Percentiles rank a stretch among this genome's conserved stretches.
phyloP scores from a whole-genome alignment of 1,284 basidiomycete species.

The Cutaneotrichosporon cavernicola region DNA sequence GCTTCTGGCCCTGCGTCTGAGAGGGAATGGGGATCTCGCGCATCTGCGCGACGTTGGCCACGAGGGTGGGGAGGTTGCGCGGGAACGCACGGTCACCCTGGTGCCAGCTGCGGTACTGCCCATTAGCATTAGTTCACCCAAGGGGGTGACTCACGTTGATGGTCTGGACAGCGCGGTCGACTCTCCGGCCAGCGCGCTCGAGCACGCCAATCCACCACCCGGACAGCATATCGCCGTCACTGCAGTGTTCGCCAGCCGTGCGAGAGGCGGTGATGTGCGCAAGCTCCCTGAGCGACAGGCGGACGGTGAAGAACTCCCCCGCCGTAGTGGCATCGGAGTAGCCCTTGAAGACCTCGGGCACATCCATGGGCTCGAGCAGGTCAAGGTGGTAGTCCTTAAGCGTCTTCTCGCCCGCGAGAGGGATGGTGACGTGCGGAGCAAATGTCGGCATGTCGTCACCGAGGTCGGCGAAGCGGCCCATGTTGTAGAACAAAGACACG shows the following conservation, averaged over 20 bases:
- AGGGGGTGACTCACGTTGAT: constrained; percentile 28
- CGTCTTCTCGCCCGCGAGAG: constrained; percentile 16
- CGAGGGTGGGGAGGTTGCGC: constrained; percentile 26
- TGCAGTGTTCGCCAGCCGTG: constrained; percentile 13
- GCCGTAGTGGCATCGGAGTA: constrained; percentile 14
- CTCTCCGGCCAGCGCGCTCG: constrained; percentile 23
- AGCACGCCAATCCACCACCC: constrained; percentile 33
- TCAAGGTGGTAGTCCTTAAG: constrained; percentile 19
- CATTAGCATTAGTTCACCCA: not conserved
- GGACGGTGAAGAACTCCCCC: constrained; percentile 19
- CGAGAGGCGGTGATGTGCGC: constrained; percentile 21
- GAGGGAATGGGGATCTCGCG: constrained; percentile 25
- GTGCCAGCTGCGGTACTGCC: constrained; percentile 32
- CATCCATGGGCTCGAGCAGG: constrained; percentile 15
- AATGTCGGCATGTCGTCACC: constrained; percentile 28
- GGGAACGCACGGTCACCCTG: constrained; percentile 32
- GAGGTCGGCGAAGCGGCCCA: constrained; percentile 20
- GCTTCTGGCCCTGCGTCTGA: not conserved
- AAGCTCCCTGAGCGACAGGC: constrained; percentile 20
- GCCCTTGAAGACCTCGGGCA: constrained; percentile 17
- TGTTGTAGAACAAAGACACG: constrained; percentile 32
- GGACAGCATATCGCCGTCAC: constrained; percentile 31
- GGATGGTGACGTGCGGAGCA: constrained; percentile 25
- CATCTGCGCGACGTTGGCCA: constrained; percentile 37
- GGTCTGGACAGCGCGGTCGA: constrained; percentile 28